Base-by-base conservation (phyloP, 768 basidiomycete species). In the Podaxis rugospora region DNA sequence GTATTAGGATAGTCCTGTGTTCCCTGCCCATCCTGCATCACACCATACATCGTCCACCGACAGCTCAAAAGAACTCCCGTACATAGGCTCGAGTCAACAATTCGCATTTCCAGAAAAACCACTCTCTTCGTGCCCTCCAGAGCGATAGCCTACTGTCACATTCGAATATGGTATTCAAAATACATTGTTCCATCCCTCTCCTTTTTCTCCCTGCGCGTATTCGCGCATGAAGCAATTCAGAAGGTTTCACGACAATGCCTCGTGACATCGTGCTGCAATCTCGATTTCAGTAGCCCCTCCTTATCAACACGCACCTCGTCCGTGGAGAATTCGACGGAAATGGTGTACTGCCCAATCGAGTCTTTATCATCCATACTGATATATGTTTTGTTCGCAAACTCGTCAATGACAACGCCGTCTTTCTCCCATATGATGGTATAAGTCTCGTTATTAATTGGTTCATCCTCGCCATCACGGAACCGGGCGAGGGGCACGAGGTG, bases 401-500 rank as follows among this genome's bases (percentile, higher is more conserved):
- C 71, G 1, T 72, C 67, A n/a, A 89, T 65, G 1, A 74, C 62
- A 0, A 62, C 61, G 10, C 79, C 83, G 63, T 86, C 76, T 62
- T 75, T 82, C 32, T 68, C 69, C 89, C 89, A 90, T 18, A 68
- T 67, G 57, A 89, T 80, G 7, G 74, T 73, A 65, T 87, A 89
- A 55, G 76, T 79, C 49, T 73, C 69, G 18, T 69, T 62, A 21
- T 65, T 62, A n/a, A 68, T 62, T 1, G 68, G 63, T 4, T 66
- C 63, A n/a, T 44, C 28, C 10, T 9, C 63, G 3, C 27, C 52
- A 23, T 35, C 18, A n/a, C 77, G 75, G 61, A 87, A 77, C 55
- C 87, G 80, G 0, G 84, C 88, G 14, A 92, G 76, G 11, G 87
- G 84, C 14, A 90, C 75, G 32, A 90, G 81, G 13, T 73, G 67